These are phyloP conservation scores for Sporobolus alterniflorus DNA, from an alignment of 202 grass and related monocot genomes.

Conservation along the genomic window DNA sequence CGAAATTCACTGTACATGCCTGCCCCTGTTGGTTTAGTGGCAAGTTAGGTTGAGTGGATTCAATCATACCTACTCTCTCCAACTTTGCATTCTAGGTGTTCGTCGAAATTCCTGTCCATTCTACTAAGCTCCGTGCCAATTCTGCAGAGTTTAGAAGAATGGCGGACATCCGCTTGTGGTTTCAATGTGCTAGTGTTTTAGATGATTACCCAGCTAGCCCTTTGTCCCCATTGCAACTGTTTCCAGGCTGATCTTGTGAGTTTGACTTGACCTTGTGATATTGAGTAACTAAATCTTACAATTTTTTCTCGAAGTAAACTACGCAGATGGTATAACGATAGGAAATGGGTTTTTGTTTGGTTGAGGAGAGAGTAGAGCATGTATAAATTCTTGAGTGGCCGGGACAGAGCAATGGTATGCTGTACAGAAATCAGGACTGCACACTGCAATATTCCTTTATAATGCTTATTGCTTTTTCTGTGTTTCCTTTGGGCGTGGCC, in stretches of 20 bases:
- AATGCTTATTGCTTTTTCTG: background rate
- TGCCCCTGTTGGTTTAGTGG: background rate
- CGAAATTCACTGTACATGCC: background rate
- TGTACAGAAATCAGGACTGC: background rate
- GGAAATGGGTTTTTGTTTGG: background rate
- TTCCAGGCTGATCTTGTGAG: background rate
- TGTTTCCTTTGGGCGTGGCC: background rate
- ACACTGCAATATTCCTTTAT: background rate
- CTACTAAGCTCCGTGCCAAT: background rate
- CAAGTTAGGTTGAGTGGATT: background rate
- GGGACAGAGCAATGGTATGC: background rate
- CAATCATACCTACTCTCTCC: background rate
- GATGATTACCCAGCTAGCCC: background rate
- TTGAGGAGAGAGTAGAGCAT: background rate
- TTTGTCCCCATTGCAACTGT: background rate
- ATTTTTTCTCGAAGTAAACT: background rate
- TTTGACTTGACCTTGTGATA: constrained; percentile 9
- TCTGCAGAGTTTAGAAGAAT: background rate
- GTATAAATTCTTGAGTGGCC: background rate
- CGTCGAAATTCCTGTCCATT: background rate
- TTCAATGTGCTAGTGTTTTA: background rate
- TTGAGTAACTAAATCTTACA: background rate
- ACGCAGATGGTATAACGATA: background rate
- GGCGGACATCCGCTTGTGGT: background rate
- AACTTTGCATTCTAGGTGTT: background rate